Conservation (phyloP, 1,139 yeast species). For the Saccharomyces hybrid region DNA sequence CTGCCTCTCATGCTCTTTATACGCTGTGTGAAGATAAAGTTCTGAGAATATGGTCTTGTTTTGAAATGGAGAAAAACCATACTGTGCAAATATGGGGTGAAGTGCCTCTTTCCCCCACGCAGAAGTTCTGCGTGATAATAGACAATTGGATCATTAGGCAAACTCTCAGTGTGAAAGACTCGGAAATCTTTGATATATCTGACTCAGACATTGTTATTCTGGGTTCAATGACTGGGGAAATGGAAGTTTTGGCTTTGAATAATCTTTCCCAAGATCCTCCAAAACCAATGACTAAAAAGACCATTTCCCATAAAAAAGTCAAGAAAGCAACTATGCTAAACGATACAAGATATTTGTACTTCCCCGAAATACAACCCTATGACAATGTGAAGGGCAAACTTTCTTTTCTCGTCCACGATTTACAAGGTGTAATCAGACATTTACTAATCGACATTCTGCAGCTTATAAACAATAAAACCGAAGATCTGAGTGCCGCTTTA, state of each 20-base stretch:
- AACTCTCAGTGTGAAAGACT: constrained; percentile 28
- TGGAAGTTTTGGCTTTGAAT: constrained; percentile 44
- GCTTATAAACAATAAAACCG: background rate
- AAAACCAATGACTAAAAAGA: constrained; percentile 29
- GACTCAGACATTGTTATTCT: constrained; percentile 54
- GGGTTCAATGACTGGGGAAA: constrained; percentile 39
- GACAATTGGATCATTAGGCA: constrained; percentile 49
- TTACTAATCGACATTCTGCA: constrained; percentile 36
- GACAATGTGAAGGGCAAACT: constrained; percentile 30
- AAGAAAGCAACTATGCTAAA: constrained; percentile 27
- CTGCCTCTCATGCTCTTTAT: constrained; percentile 37
- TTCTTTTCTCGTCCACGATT: constrained; percentile 44
- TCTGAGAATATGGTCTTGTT: constrained; percentile 68
- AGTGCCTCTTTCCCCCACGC: constrained; percentile 37
- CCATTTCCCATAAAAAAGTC: constrained; percentile 20
- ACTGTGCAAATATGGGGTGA: constrained; percentile 56
- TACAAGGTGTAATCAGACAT: constrained; percentile 44
- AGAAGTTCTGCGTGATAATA: constrained; percentile 43
- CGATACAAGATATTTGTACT: constrained; percentile 31
- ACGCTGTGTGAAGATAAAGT: constrained; percentile 50
- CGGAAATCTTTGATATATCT: constrained; percentile 23
- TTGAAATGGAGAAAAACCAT: constrained; percentile 51
- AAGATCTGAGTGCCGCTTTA: constrained; percentile 24
- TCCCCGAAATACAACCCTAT: constrained; percentile 31
- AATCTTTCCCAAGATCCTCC: constrained; percentile 49